Conservation (phyloP, 768 basidiomycete species). For the Lanmaoa pseudosensibilis region DNA sequence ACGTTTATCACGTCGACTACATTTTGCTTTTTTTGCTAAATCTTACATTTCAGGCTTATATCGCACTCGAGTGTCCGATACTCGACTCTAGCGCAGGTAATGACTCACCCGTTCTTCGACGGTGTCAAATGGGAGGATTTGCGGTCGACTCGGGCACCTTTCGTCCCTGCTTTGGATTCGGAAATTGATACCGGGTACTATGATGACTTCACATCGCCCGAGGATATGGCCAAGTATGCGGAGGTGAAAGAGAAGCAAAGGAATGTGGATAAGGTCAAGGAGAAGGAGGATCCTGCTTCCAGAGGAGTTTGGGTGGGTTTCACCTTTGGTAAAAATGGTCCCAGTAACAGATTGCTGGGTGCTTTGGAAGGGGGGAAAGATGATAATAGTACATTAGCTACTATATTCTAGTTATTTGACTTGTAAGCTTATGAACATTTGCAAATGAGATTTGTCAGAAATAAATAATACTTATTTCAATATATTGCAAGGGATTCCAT, state of each 20-base stretch:
- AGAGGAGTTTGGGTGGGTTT: conserved; percentile 91
- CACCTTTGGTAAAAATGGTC: conserved; percentile 87
- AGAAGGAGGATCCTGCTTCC: conserved; percentile 72
- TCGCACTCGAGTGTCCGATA: conserved; percentile 82
- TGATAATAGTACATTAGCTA: conserved; percentile 51
- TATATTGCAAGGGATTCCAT: too few species aligned
- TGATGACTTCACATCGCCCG: conserved; percentile 82
- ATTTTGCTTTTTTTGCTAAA: conserved; percentile 1
- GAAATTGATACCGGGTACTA: conserved; percentile 96
- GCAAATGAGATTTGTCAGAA: too few species aligned
- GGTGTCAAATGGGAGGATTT: conserved; percentile 76
- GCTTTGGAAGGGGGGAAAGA: conserved; percentile 40
- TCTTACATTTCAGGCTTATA: conserved; percentile 59
- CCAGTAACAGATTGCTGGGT: conserved; percentile 41
- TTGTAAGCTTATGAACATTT: too few species aligned
- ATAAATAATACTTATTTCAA: too few species aligned
- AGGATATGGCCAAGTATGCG: conserved; percentile 99
- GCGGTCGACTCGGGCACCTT: conserved; percentile 76
- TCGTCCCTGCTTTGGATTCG: conserved; percentile 91
- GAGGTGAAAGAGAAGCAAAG: conserved; percentile 96
- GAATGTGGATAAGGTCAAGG: conserved; percentile 89
- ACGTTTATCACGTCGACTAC: conserved; percentile 14
- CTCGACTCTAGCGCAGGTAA: conserved; percentile 69
- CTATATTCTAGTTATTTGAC: conserved; percentile 62
- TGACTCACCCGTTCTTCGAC: conserved; percentile 80